Evolutionary conservation across 1,284 basidiomycete species (phyloP).

Genomic region (Sanghuangporus weigelae): DNA sequence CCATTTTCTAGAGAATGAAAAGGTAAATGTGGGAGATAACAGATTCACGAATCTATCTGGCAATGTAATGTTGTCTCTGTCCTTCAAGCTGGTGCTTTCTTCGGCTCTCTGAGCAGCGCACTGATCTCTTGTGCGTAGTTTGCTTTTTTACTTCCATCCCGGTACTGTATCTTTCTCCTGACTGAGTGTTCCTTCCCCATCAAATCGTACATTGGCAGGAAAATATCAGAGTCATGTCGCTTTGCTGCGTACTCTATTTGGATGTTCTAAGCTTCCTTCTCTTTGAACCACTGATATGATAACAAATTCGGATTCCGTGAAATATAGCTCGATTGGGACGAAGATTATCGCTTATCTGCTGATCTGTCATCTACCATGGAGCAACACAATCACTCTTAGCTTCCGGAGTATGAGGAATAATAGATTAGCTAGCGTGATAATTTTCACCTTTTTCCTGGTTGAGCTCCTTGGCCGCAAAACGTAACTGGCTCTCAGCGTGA

Average conservation of each 20-base stretch:
- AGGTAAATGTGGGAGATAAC: constrained; percentile 32
- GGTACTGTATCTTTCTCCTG: background rate
- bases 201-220: no score
- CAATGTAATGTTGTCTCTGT: constrained; percentile 74
- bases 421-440: constrained; percentile 67
- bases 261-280: background rate
- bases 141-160: background rate
- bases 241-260: no score
- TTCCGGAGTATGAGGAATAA: constrained; percentile 77
- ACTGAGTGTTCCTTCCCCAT: background rate
- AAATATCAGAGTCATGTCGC: no score
- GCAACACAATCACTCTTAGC: constrained; percentile 63
- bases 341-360: constrained; percentile 49
- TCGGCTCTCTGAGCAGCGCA: constrained; percentile 64
- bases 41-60: constrained; percentile 46
- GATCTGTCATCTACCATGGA: constrained; percentile 54
- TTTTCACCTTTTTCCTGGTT: constrained; percentile 57
- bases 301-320: background rate
- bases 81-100: constrained; percentile 77
- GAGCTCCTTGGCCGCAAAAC: constrained; percentile 49
- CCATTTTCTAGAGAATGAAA: constrained; percentile 48
- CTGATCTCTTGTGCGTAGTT: constrained; percentile 51
- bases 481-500: constrained; percentile 59
- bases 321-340: constrained; percentile 48
- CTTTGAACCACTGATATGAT: background rate